Base-by-base conservation (phyloP, 345 rosid species). In the Sonneratia alba region DNA sequence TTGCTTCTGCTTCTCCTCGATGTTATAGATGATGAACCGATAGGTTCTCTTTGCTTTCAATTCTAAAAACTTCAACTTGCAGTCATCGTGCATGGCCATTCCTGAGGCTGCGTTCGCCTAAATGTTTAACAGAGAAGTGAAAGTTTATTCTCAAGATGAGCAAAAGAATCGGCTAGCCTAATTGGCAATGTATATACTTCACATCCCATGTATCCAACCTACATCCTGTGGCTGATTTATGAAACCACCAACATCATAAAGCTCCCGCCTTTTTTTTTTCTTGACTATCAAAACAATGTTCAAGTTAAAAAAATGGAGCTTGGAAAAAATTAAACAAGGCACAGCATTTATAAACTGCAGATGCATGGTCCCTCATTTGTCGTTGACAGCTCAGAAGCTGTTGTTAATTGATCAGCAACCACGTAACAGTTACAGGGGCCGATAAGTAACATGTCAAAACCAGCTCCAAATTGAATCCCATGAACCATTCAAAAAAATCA, bases 1-100 rank as follows among this genome's bases (percentile, higher is more conserved):
- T 61, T 71, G 73, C 73, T 71, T 71, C 62, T 71, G 73, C 67
- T 71, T 71, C 73, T 71, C 73, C 38, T 71, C 73, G 8, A 71
- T 71, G 48, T 71, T 71, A 27, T 55, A 71, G 16, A 71, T 47
- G 12, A 71, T 71, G 73, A 71, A 71, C 38, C 73, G 73, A 49
- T 71, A 71, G 2, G 73, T 71, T 65, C 73, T 55, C 40, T 71
- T 71, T 0, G 73, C 73, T 61, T 71, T 71, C 65, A 71, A 43
- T 38, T 71, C 73, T 42, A 71, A 71, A 32, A 71, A 71, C 73
- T 71, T 70, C 73, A 71, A 61, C 65, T 71, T 71, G 73, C 73
- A 71, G n/a, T 71, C 73, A 3, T 71, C 73, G 32, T 27, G 32
- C 32, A 27, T 27, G 32, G 32, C 32, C 32, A 27, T 27, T 27